phyloP scores from a whole-genome alignment of 2,329 filamentous ascomycete species.

The Leptographium radiaticola region DNA sequence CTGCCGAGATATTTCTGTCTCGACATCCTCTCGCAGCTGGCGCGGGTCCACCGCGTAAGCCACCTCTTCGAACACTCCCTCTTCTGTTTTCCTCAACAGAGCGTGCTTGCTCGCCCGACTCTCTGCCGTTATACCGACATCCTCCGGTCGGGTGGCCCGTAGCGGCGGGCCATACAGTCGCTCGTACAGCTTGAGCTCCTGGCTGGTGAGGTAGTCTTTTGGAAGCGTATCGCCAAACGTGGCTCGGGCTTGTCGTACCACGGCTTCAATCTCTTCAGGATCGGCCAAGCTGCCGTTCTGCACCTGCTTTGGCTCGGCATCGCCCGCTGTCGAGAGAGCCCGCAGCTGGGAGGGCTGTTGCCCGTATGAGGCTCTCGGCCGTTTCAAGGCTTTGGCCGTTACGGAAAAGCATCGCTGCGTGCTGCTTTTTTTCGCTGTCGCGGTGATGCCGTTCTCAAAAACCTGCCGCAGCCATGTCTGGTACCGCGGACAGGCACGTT shows the following conservation, averaged over 20 bases:
- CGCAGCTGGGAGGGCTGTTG: not conserved
- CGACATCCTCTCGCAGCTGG: not conserved
- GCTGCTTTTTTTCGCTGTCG: not conserved
- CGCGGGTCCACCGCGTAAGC: constrained; percentile 25
- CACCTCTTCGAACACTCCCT: constrained; percentile 50
- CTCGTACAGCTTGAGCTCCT: constrained; percentile 65
- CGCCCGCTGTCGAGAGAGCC: constrained; percentile 3
- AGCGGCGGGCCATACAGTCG: constrained; percentile 69
- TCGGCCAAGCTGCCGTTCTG: not conserved
- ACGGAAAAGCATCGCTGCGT: not conserved
- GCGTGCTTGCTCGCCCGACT: constrained; percentile 19
- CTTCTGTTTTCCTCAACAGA: constrained; percentile 39
- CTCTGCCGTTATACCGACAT: constrained; percentile 33
- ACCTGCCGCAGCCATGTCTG: constrained; percentile 11
- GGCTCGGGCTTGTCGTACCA: constrained; percentile 59
- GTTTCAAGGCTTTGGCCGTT: not conserved
- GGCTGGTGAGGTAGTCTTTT: constrained; percentile 50
- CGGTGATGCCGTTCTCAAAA: constrained; percentile 3
- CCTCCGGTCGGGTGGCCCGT: constrained; percentile 44
- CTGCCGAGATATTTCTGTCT: constrained; percentile 2
- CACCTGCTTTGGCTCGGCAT: not conserved
- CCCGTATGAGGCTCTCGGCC: not conserved
- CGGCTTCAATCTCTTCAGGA: constrained; percentile 36
- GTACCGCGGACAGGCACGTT: constrained; percentile 11
- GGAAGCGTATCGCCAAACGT: constrained; percentile 68